phyloP scores from a whole-genome alignment of 2,329 filamentous ascomycete species.

The Myriosclerotinia curreyana region DNA sequence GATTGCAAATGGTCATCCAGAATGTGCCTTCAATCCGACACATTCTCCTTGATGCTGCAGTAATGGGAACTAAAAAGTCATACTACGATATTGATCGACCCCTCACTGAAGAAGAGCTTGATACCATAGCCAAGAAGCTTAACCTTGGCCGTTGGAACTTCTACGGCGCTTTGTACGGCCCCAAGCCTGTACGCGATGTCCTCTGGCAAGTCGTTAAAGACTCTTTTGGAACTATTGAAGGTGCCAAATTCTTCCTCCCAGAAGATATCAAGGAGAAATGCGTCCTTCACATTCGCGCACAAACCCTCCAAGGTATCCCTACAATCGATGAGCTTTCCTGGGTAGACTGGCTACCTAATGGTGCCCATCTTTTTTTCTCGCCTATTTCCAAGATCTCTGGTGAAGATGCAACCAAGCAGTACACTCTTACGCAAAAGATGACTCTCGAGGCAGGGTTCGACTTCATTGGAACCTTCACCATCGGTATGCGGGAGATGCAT shows the following conservation, averaged over 20 bases:
- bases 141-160: conserved; percentile 48
- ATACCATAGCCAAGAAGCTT: conserved; percentile 43
- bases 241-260: conserved; percentile 38
- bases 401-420: conserved; percentile 46
- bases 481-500: conserved; percentile 53
- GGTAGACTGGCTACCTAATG: conserved; percentile 53
- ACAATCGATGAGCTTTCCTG: conserved; percentile 40
- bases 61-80: conserved; percentile 42
- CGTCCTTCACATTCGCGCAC: conserved; percentile 37
- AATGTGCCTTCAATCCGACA: conserved; percentile 38
- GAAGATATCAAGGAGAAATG: conserved; percentile 34
- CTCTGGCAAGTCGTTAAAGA: conserved; percentile 38
- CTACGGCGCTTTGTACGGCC: conserved; percentile 45
- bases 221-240: conserved; percentile 36
- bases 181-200: conserved; percentile 37
- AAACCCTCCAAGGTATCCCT: conserved; percentile 36
- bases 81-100: conserved; percentile 37
- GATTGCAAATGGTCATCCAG: conserved; percentile 46
- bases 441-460: conserved; percentile 48
- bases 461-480: conserved; percentile 50
- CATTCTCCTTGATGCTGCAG: conserved; percentile 37
- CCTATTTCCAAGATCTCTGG: conserved; percentile 51
- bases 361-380: conserved; percentile 51
- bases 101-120: conserved; percentile 43
- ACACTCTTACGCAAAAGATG: conserved; percentile 43